A percentile compares a stretch with the other conserved stretches of the same genome.
Conservation (phyloP, 2,329 filamentous ascomycete genomes). For the Chrysoporthe cubensis region DNA sequence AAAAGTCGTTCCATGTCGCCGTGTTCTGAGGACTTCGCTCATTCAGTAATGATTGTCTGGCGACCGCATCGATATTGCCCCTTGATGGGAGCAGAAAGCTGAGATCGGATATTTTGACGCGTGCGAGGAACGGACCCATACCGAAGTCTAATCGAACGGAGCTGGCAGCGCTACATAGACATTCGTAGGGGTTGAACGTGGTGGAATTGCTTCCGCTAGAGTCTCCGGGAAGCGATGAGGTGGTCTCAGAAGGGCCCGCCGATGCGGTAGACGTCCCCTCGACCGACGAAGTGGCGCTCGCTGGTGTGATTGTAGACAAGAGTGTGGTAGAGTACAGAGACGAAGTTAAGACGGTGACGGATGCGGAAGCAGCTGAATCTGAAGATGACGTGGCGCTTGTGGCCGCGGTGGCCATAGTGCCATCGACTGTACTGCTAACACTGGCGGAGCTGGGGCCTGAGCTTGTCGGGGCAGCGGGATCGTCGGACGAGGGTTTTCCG, state of each 20-base stretch:
- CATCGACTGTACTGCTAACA: constrained; percentile 3
- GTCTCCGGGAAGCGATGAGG: constrained; percentile 15
- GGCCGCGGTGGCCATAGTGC: constrained; percentile 3
- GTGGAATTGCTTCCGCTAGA: constrained; percentile 16
- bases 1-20: constrained; percentile 11
- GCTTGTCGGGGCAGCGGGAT: constrained; percentile 10
- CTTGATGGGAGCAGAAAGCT: background rate
- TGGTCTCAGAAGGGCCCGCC: constrained; percentile 20
- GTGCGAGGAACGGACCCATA: constrained; percentile 15
- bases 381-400: background rate
- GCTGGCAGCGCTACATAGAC: constrained; percentile 17
- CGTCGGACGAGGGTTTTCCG: constrained; percentile 19
- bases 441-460: constrained; percentile 5
- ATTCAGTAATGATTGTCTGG: constrained; percentile 14
- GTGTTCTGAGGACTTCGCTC: background rate
- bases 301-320: constrained; percentile 18
- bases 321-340: constrained; percentile 9
- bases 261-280: constrained; percentile 24
- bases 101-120: background rate
- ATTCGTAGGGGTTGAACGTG: constrained; percentile 15
- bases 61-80: background rate
- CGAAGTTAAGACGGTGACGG: constrained; percentile 8
- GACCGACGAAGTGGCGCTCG: constrained; percentile 24
- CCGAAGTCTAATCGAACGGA: constrained; percentile 6
- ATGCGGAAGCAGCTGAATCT: constrained; percentile 4